These are phyloP conservation scores for Adansonia digitata DNA, from an alignment of 345 rosid genomes.

Conservation along the genomic window DNA sequence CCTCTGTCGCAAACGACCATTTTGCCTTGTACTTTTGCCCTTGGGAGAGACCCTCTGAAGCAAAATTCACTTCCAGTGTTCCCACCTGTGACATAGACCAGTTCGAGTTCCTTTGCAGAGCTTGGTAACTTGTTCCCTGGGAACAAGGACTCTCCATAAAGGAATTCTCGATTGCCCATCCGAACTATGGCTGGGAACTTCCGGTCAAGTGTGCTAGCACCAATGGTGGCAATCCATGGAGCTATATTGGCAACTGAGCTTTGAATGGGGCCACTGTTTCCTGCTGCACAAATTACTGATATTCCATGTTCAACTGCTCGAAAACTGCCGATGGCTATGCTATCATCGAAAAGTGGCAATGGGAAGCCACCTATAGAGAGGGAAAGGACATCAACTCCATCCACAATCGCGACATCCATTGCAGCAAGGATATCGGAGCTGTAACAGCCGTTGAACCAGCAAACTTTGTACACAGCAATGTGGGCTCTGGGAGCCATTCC, in stretches of 20 bases:
- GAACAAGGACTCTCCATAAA: conserved; percentile 78
- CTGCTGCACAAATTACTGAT: conserved; percentile 83
- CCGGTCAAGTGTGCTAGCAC: conserved; percentile 87
- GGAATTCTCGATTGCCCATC: conserved; percentile 45
- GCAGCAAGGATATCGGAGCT: conserved; percentile 90
- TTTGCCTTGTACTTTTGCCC: conserved; percentile 53
- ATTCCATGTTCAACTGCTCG: conserved; percentile 82
- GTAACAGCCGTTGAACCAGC: conserved; percentile 84
- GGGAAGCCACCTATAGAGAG: conserved; percentile 91
- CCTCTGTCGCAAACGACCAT: conserved; percentile 91
- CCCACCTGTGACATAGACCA: conserved; percentile 57
- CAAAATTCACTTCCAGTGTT: conserved; percentile 70
- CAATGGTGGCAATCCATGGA: conserved; percentile 87
- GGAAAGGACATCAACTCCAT: conserved; percentile 80
- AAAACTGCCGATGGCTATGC: conserved; percentile 83
- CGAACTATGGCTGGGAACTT: conserved; percentile 70
- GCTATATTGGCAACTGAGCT: conserved; percentile 83
- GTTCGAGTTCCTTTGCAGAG: conserved; percentile 46
- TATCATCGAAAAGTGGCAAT: conserved; percentile 68
- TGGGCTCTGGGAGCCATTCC: conserved; percentile 91
- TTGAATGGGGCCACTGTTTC: conserved; percentile 79
- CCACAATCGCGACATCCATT: conserved; percentile 71
- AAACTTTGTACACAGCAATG: conserved; percentile 80
- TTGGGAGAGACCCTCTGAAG: conserved; percentile 70
- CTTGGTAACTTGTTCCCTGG: conserved; percentile 46